These are phyloP conservation scores for Haematococcus lacustris DNA, from an alignment of 139 green algal species.

Conservation along the genomic window DNA sequence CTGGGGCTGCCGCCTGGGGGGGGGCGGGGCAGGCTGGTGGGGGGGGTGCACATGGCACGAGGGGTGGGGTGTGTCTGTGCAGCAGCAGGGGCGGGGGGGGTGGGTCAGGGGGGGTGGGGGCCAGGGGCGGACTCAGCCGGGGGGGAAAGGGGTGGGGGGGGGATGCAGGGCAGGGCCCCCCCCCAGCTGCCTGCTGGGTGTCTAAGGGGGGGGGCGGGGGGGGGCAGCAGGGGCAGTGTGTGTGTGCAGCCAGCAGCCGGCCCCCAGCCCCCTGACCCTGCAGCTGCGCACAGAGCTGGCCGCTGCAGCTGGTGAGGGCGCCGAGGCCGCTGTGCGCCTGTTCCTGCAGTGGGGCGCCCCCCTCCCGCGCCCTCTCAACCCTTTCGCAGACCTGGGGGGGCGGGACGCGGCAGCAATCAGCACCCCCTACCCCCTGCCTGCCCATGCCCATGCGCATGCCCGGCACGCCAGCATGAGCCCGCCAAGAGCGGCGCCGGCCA, in stretches of 20 bases:
- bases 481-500: too few relatives aligned
- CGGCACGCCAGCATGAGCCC: neutral
- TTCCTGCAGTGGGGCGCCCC: conserved; percentile 1
- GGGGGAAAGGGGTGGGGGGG: neutral
- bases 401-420: neutral
- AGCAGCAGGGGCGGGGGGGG: neutral
- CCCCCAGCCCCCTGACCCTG: neutral
- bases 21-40: neutral
- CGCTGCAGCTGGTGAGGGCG: neutral
- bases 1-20: neutral
- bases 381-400: neutral
- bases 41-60: too few relatives aligned
- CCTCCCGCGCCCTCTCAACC: neutral
- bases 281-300: neutral
- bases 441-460: neutral
- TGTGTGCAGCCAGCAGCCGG: too few relatives aligned
- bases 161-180: too few relatives aligned
- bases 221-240: neutral
- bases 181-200: neutral
- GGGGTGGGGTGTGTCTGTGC: too few relatives aligned
- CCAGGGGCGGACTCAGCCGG: neutral
- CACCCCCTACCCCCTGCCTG: neutral
- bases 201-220: neutral
- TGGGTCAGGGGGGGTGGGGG: too few relatives aligned
- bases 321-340: conserved; percentile 4